Evolutionary conservation across 345 rosid genomes (phyloP).

Genomic region (Citrus medica): DNA sequence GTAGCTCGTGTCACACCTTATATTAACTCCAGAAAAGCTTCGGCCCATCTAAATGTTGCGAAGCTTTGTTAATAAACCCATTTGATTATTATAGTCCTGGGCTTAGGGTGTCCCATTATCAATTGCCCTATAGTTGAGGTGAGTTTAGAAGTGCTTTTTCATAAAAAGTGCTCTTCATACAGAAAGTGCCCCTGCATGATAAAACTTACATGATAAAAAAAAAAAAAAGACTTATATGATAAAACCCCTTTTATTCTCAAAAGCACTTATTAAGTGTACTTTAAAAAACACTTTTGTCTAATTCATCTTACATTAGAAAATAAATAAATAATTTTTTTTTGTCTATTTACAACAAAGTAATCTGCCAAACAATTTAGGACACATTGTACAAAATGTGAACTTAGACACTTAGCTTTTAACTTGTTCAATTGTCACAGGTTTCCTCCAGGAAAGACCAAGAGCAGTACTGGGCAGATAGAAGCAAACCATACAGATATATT

Average conservation of each 20-base stretch:
- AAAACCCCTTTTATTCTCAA: too few relatives aligned
- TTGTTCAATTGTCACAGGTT: constrained; percentile 41
- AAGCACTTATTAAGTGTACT: too few relatives aligned
- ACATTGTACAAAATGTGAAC: background rate
- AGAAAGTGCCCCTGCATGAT: too few relatives aligned
- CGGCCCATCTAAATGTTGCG: background rate
- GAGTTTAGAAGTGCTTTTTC: background rate
- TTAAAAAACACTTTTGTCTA: too few relatives aligned
- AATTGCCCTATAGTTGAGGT: background rate
- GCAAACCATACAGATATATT: constrained; percentile 57
- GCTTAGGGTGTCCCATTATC: too few relatives aligned
- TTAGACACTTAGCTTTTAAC: background rate
- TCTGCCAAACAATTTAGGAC: background rate
- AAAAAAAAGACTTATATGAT: too few relatives aligned
- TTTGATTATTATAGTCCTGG: too few relatives aligned
- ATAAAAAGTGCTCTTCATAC: too few relatives aligned
- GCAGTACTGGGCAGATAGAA: constrained; percentile 74
- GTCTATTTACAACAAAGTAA: background rate
- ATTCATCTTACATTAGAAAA: too few relatives aligned
- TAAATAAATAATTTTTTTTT: too few relatives aligned
- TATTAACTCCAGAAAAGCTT: background rate
- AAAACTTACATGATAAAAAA: too few relatives aligned
- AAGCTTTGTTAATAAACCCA: background rate
- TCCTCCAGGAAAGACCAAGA: constrained; percentile 89
- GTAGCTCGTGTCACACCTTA: background rate